Base-by-base conservation (phyloP, 345 rosid genomes). In the Salix brachista region DNA sequence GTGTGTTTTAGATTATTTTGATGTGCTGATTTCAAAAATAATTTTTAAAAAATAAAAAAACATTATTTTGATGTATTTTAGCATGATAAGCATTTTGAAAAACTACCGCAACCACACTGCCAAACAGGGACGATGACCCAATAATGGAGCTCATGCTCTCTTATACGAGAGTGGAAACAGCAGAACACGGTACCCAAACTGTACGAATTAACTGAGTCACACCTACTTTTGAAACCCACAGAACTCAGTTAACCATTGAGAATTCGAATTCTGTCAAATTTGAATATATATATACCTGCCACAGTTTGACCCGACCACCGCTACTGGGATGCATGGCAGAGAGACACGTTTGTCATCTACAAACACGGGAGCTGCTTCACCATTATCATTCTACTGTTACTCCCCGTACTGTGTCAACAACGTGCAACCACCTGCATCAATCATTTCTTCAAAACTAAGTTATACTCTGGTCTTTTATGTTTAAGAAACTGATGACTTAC, bases 321-420 rank as follows among this genome's bases (percentile, higher is more conserved):
- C 62, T 56, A 0, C 26, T 1, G 23, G 62, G 62, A 34, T 34
- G 36, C 36, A 8, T 6, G 62, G n/a, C n/a, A 10, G 62, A 23
- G 10, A n/a, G 62, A 56, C 62, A 56, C 62, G 62, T 10, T 18
- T 3, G 69, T 18, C 39, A 67, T 67, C 60, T 39, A 41, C 12
- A 10, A 41, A 41, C 44, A 41, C 44, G 44, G 44, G 44, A 41
- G 44, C 44, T 41, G 44, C 44, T 41, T 41, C 44, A 2, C 44
- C 44, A 10, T 41, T 41, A 41, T 41, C 44, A 69, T 30, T 18
- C 44, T 36, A 80, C 84, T 85, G 83, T 85, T 80, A 23, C 78
- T 44, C 68, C 21, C 21, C 58, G 58, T 19, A 74, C 82, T 10
- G 82, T 82, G 84, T 30, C 21, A 54, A 80, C 73, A 81, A 75